Percentiles rank a stretch among this genome's conserved stretches.
Conservation (phyloP, 2,329 filamentous ascomycete species). For the Pyricularia grisea region DNA sequence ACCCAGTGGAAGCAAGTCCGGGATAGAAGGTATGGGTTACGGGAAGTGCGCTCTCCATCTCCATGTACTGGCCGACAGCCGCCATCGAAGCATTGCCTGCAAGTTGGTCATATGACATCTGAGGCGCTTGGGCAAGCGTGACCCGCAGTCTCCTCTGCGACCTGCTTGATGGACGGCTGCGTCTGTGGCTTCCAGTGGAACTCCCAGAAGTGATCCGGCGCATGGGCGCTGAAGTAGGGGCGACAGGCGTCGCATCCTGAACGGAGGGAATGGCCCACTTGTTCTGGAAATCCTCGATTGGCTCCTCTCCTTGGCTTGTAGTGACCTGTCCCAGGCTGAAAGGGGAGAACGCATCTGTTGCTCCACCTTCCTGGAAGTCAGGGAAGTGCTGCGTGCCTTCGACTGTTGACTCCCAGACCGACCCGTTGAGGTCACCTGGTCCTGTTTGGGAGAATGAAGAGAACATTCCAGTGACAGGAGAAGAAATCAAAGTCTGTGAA, state of each 20-base stretch:
- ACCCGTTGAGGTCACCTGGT: constrained; percentile 45
- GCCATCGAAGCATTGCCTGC: constrained; percentile 34
- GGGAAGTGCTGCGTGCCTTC: constrained; percentile 53
- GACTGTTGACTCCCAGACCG: constrained; percentile 45
- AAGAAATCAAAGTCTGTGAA: constrained; percentile 41
- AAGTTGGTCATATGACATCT: constrained; percentile 41
- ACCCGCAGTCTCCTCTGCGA: constrained; percentile 33
- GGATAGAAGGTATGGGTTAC: constrained; percentile 31
- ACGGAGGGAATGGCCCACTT: constrained; percentile 33
- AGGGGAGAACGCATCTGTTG: constrained; percentile 36
- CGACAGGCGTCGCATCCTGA: constrained; percentile 24
- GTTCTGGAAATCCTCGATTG: constrained; percentile 34
- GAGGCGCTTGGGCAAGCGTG: constrained; percentile 36
- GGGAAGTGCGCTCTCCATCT: constrained; percentile 7
- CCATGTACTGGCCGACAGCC: constrained; percentile 16
- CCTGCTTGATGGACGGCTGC: constrained; percentile 24
- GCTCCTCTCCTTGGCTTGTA: constrained; percentile 40
- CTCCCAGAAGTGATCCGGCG: constrained; percentile 32
- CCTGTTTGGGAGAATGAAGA: constrained; percentile 48
- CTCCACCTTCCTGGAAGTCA: constrained; percentile 41
- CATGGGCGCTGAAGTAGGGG: constrained; percentile 32
- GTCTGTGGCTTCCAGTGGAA: constrained; percentile 34
- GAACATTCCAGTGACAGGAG: constrained; percentile 40
- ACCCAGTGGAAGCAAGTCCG: constrained; percentile 30
- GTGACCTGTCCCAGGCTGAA: constrained; percentile 46